A percentile compares a stretch with the other conserved stretches of the same genome.
phyloP scores from a whole-genome alignment of 2,329 filamentous ascomycete species.

The Phialophora verrucosa region DNA sequence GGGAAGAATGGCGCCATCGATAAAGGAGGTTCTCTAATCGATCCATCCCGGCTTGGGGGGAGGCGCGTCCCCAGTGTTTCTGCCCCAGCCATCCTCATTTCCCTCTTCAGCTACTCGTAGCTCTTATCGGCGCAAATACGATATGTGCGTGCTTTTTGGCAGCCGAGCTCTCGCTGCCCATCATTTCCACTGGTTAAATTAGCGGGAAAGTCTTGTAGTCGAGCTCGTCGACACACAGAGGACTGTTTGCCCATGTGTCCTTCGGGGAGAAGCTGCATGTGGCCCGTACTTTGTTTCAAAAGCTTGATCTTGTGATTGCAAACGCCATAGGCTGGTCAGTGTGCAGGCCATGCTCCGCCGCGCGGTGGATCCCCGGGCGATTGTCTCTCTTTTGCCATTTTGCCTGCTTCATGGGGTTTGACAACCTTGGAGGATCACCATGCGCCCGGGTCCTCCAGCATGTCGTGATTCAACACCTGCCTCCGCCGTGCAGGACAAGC shows the following conservation, averaged over 20 bases:
- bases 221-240: neutral
- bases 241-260: neutral
- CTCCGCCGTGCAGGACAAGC: neutral
- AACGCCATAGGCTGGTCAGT: neutral
- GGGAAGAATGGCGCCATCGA: neutral
- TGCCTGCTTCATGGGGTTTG: neutral
- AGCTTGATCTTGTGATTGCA: neutral
- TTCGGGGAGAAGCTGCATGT: neutral
- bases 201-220: neutral
- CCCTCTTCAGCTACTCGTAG: neutral
- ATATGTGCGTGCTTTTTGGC: too few relatives aligned
- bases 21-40: conserved; percentile 3
- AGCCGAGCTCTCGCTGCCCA: neutral
- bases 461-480: conserved; percentile 2
- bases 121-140: neutral
- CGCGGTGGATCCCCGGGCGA: neutral
- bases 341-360: neutral
- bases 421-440: neutral
- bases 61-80: neutral
- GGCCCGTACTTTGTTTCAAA: neutral
- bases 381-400: conserved; percentile 8
- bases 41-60: neutral
- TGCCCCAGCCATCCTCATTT: neutral
- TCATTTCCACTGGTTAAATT: neutral
- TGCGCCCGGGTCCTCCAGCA: neutral